Conservation (phyloP, 306 rosid genomes). For the Lotus japonicus region DNA sequence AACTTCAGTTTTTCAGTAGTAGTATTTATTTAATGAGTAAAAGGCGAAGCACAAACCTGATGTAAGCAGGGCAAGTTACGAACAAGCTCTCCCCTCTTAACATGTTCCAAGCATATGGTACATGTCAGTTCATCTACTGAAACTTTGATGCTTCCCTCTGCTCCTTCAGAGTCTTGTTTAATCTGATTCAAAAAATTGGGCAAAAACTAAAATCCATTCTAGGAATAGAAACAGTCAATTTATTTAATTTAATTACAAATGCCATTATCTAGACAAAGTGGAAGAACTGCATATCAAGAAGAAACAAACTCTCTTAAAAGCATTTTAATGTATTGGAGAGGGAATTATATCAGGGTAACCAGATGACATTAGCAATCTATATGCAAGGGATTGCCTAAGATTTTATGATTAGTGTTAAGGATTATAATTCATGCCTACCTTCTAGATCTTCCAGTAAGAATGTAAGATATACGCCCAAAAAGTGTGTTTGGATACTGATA, state of each 20-base stretch:
- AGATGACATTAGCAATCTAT: neutral
- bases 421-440: neutral
- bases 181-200: constrained; percentile 8
- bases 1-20: neutral
- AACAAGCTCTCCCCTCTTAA: constrained; percentile 40
- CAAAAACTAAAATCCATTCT: neutral
- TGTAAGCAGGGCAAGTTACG: constrained; percentile 60
- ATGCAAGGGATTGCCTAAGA: neutral
- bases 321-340: neutral
- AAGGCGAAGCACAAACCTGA: constrained; percentile 34
- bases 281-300: neutral
- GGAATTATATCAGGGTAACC: neutral
- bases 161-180: constrained; percentile 19
- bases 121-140: constrained; percentile 30
- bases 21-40: neutral
- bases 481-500: too few species aligned
- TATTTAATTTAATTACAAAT: neutral
- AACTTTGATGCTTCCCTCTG: constrained; percentile 3
- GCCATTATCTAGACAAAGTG: neutral
- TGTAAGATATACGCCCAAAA: neutral
- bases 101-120: constrained; percentile 51
- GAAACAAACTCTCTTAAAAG: neutral
- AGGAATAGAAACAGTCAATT: neutral
- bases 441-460: neutral
- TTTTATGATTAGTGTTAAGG: neutral